phyloP scores from a whole-genome alignment of 2,329 filamentous ascomycete genomes.

The Penicillium sp. region DNA sequence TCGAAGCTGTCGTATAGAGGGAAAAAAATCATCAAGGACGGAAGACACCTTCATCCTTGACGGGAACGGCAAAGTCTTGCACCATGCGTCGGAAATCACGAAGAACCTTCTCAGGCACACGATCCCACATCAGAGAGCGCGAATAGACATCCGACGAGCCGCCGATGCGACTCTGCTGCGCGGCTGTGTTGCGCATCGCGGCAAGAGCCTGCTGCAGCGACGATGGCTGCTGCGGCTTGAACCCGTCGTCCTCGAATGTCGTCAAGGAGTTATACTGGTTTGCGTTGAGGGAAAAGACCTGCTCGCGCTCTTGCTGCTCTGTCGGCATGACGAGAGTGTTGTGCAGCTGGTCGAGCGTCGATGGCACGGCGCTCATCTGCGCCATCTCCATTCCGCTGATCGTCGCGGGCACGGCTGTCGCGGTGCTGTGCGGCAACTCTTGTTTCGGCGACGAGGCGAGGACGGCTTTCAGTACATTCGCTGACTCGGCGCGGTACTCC shows the following conservation, averaged over 20 bases:
- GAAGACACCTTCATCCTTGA: conserved; percentile 35
- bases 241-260: conserved; percentile 60
- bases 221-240: conserved; percentile 44
- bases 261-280: conserved; percentile 87
- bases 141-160: conserved; percentile 77
- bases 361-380: conserved; percentile 39
- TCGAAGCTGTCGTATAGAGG: neutral
- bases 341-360: conserved; percentile 64
- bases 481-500: conserved; percentile 50
- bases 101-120: conserved; percentile 89
- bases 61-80: conserved; percentile 60
- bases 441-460: conserved; percentile 46
- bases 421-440: conserved; percentile 54
- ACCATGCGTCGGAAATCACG: conserved; percentile 91
- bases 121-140: conserved; percentile 88
- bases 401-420: conserved; percentile 33
- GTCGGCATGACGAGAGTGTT: conserved; percentile 72
- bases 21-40: conserved; percentile 8
- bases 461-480: conserved; percentile 51
- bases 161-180: conserved; percentile 58
- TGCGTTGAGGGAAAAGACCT: conserved; percentile 81
- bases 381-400: conserved; percentile 44
- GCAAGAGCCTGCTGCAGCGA: conserved; percentile 67
- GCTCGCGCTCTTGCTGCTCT: conserved; percentile 83
- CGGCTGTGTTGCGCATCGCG: conserved; percentile 69